phyloP scores from a whole-genome alignment of 352 stramenopile species.

The Blastocystis sp. region DNA sequence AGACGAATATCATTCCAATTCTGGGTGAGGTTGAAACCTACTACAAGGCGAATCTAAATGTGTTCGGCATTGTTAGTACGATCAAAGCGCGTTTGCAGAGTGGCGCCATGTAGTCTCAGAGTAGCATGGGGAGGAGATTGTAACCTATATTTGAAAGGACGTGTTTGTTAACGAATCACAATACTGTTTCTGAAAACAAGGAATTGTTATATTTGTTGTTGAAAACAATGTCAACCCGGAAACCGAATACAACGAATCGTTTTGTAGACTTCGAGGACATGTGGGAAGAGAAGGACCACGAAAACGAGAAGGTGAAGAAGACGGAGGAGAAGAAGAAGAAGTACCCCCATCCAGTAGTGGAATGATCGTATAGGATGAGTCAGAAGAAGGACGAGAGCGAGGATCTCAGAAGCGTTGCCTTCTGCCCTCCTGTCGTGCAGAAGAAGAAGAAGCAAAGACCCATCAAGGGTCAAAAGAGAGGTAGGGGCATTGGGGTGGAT shows the following conservation, averaged over 20 bases:
- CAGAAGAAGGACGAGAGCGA: slow-evolving; percentile 36
- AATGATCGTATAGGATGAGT: neutral
- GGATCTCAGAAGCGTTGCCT: slow-evolving; percentile 40
- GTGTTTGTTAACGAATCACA: too few relatives aligned
- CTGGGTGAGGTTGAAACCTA: neutral
- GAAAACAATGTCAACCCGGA: neutral
- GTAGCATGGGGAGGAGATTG: too few relatives aligned
- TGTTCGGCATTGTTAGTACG: neutral
- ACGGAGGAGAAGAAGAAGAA: slow-evolving; percentile 53
- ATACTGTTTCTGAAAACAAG: too few relatives aligned
- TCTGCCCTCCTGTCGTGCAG: neutral
- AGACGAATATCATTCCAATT: neutral
- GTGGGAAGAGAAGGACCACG: slow-evolving; percentile 55
- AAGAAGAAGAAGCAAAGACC: slow-evolving; percentile 59
- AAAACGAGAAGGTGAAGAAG: slow-evolving; percentile 29
- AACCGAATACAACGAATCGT: slow-evolving; percentile 11
- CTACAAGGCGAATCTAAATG: neutral
- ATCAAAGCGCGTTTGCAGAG: neutral
- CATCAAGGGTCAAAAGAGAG: neutral
- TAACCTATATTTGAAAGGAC: too few relatives aligned
- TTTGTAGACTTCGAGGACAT: slow-evolving; percentile 42
- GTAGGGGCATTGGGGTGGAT: neutral
- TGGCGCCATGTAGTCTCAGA: too few relatives aligned
- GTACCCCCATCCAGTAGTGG: neutral
- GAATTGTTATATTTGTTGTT: too few relatives aligned